phyloP scores from a whole-genome alignment of 164 flowering plant genomes.

The Vitis cinerea region DNA sequence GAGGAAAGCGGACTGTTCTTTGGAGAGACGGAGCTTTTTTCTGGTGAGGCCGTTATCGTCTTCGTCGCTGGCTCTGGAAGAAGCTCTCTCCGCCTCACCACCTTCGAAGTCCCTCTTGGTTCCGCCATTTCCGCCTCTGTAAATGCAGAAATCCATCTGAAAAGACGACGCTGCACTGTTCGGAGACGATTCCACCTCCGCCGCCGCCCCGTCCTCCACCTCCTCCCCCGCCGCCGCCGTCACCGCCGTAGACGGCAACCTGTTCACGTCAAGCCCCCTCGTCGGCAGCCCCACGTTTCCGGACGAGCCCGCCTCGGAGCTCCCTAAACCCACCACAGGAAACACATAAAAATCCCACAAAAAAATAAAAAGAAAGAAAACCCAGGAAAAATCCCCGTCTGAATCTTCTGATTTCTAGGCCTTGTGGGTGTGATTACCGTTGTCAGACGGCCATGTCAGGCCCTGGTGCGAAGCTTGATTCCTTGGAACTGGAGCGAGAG shows the following conservation, averaged over 20 bases:
- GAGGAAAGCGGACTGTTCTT: constrained; percentile 16
- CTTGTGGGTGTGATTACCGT: constrained; percentile 23
- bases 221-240: constrained; percentile 3
- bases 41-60: constrained; percentile 6
- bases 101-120: constrained; percentile 3
- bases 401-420: too few species aligned
- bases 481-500: constrained; percentile 41
- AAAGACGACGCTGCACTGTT: constrained; percentile 20
- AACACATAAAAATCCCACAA: neutral
- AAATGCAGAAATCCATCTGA: constrained; percentile 17
- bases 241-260: constrained; percentile 3
- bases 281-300: constrained; percentile 10
- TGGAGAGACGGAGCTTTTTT: constrained; percentile 3
- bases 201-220: constrained; percentile 11
- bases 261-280: constrained; percentile 21
- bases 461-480: constrained; percentile 14
- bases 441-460: constrained; percentile 37
- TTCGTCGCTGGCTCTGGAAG: constrained; percentile 12
- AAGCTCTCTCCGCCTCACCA: constrained; percentile 11
- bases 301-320: constrained; percentile 31
- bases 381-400: neutral
- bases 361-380: neutral
- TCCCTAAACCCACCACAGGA: constrained; percentile 10
- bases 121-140: constrained; percentile 5
- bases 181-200: constrained; percentile 13